A percentile compares a stretch with the other conserved stretches of the same genome.
Evolutionary conservation across 768 basidiomycete genomes (phyloP).

Genomic region (Dacryopinax spathularia): DNA sequence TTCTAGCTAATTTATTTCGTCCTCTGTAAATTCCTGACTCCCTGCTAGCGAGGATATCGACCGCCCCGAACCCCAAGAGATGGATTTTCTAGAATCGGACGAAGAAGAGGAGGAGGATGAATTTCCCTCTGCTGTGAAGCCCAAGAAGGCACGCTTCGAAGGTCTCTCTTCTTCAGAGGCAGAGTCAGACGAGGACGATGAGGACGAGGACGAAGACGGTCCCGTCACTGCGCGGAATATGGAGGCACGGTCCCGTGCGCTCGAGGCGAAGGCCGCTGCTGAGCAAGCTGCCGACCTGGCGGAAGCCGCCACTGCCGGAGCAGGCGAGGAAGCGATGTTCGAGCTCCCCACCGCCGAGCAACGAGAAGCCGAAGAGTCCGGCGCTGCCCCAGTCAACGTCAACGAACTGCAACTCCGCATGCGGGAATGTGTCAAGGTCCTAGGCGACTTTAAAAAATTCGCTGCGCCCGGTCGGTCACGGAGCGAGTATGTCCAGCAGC

Average conservation of each 20-base stretch:
- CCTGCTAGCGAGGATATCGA: conserved; percentile 39
- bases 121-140: conserved; percentile 18
- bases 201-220: conserved; percentile 35
- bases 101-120: conserved; percentile 35
- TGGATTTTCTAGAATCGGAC: conserved; percentile 24
- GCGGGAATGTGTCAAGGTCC: conserved; percentile 56
- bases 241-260: conserved; percentile 61
- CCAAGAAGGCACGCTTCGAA: conserved; percentile 30
- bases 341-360: not conserved
- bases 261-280: conserved; percentile 47
- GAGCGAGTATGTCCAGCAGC: conserved; percentile 77
- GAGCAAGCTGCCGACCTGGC: not conserved
- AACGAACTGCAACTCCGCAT: conserved; percentile 59
- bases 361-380: conserved; percentile 40
- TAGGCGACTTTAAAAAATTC: conserved; percentile 56
- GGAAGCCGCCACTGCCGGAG: not conserved
- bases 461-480: conserved; percentile 64
- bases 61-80: conserved; percentile 16
- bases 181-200: conserved; percentile 31
- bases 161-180: conserved; percentile 21
- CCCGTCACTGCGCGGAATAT: conserved; percentile 66
- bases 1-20: no score
- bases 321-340: not conserved
- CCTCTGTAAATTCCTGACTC: not conserved
- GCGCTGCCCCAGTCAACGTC: conserved; percentile 32